Conservation (phyloP, 75 land plant genomes). For the Pinus albicaulis region DNA sequence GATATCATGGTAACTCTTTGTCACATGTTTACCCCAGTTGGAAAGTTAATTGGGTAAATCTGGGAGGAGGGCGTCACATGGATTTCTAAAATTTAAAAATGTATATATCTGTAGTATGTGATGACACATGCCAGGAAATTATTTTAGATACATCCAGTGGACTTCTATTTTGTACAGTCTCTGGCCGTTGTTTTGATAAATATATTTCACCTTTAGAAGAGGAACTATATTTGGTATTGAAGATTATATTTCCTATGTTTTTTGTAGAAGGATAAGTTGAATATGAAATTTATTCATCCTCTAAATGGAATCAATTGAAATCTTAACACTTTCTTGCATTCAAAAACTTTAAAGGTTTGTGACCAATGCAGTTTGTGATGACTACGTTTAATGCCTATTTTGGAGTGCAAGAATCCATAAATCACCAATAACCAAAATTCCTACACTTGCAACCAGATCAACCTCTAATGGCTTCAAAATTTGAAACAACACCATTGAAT, state of each 20-base stretch:
- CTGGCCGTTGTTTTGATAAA: slow-evolving; percentile 91
- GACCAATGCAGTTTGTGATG: neutral
- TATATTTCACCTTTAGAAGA: slow-evolving; percentile 59
- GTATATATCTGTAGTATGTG: slow-evolving; percentile 65
- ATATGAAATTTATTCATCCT: neutral
- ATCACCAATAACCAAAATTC: too few species aligned
- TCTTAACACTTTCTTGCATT: neutral
- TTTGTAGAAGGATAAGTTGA: neutral
- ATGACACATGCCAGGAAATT: slow-evolving; percentile 84
- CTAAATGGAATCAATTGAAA: too few species aligned
- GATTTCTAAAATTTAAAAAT: neutral
- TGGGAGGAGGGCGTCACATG: too few species aligned
- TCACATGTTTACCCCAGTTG: too few species aligned
- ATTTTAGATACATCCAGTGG: slow-evolving; percentile 68
- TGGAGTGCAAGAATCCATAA: too few species aligned
- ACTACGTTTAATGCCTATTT: too few species aligned
- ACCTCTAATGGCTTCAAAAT: too few species aligned
- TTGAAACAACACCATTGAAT: too few species aligned
- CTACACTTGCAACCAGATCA: too few species aligned
- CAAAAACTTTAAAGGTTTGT: neutral
- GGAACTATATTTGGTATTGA: slow-evolving; percentile 56
- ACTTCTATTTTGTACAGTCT: slow-evolving; percentile 79
- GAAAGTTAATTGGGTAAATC: too few species aligned
- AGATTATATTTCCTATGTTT: neutral
- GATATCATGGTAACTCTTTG: too few species aligned